Percentiles rank a stretch among this genome's conserved stretches.
Conservation (phyloP, 208 protist genomes). For the Trypanosoma vivax region DNA sequence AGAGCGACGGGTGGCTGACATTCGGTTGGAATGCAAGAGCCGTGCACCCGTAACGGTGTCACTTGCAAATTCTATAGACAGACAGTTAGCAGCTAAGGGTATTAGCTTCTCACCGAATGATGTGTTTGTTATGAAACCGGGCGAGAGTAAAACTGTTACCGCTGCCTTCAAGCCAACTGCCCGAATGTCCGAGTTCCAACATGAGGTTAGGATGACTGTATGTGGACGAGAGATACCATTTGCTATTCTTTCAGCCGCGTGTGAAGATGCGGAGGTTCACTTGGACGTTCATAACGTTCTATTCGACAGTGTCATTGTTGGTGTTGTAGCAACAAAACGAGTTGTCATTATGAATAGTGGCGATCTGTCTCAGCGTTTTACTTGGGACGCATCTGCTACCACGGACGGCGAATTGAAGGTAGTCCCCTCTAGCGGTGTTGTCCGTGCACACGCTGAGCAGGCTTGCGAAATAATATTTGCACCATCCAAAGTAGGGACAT, state of each 20-base stretch:
- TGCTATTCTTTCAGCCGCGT: constrained; percentile 79
- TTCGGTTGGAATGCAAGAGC: constrained; percentile 86
- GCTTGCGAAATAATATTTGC: constrained; percentile 88
- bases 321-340: constrained; percentile 52
- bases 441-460: constrained; percentile 86
- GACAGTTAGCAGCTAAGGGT: constrained; percentile 55
- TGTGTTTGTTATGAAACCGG: constrained; percentile 71
- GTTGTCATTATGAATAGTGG: constrained; percentile 94
- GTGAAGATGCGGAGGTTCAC: constrained; percentile 93
- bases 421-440: constrained; percentile 66
- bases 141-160: constrained; percentile 57
- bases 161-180: constrained; percentile 71
- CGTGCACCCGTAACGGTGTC: constrained; percentile 73
- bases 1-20: constrained; percentile 48
- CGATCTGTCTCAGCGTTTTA: constrained; percentile 91
- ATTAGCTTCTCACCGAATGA: constrained; percentile 43
- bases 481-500: constrained; percentile 35
- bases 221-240: constrained; percentile 83
- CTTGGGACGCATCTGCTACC: constrained; percentile 45
- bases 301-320: constrained; percentile 91
- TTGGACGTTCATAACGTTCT: constrained; percentile 83
- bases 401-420: constrained; percentile 70
- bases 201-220: constrained; percentile 85
- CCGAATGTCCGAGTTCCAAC: constrained; percentile 87
- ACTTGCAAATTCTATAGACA: constrained; percentile 57